Conservation (phyloP, 257 asterid species). For the Ilex aquifolium region DNA sequence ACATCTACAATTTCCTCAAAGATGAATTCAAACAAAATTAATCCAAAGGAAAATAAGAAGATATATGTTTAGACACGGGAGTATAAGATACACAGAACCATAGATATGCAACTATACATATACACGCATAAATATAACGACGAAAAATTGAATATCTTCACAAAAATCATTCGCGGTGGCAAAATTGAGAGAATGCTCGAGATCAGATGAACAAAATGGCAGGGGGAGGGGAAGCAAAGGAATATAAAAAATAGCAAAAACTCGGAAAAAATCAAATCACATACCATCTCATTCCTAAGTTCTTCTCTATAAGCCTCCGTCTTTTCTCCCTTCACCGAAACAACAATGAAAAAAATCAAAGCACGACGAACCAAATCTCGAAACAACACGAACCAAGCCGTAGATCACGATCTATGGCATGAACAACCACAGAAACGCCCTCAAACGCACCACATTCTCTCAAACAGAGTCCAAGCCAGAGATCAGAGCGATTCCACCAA, state of each 20-base stretch:
- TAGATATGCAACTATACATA: not conserved
- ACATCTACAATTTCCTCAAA: too few species aligned
- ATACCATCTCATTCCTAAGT: slow-evolving; percentile 78
- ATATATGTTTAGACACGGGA: too few species aligned
- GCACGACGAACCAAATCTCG: slow-evolving; percentile 7
- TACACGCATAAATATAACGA: slow-evolving; percentile 1
- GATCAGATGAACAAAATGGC: slow-evolving; percentile 28
- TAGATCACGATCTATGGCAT: slow-evolving; percentile 47
- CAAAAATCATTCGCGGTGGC: slow-evolving; percentile 4
- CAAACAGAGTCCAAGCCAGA: slow-evolving; percentile 41
- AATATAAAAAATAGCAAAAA: too few species aligned
- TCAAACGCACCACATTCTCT: slow-evolving; percentile 70
- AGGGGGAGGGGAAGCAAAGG: too few species aligned
- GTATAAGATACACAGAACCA: not conserved
- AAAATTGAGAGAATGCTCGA: slow-evolving; percentile 14
- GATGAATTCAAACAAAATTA: too few species aligned
- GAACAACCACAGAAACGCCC: slow-evolving; percentile 21
- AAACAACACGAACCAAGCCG: slow-evolving; percentile 30
- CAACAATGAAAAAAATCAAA: slow-evolving; percentile 13
- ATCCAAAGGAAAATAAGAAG: too few species aligned
- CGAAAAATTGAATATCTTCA: slow-evolving; percentile 4
- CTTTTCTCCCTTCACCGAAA: slow-evolving; percentile 24
- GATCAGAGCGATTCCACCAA: slow-evolving; percentile 49
- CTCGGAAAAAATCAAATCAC: slow-evolving; percentile 15
- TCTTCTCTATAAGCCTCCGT: slow-evolving; percentile 46